These are phyloP conservation scores for Trichophyton verrucosum DNA, from an alignment of 2,329 filamentous ascomycete species.

Conservation along the genomic window DNA sequence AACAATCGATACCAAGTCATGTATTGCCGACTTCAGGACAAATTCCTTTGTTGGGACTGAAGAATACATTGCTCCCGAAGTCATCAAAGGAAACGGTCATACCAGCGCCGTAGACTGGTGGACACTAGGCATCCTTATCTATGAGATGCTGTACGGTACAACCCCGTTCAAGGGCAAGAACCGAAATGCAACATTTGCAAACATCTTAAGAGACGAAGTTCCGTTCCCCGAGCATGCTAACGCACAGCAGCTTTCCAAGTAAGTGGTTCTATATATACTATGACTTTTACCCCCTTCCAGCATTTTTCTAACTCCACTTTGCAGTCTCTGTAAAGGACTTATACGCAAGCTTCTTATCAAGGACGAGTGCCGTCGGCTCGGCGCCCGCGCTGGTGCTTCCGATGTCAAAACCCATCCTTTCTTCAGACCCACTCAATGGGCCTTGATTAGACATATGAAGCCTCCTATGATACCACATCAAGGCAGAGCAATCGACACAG, in stretches of 20 bases:
- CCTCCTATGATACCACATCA: conserved; percentile 91
- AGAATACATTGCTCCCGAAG: conserved; percentile 96
- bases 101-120: conserved; percentile 99
- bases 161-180: conserved; percentile 99
- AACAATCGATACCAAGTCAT: conserved; percentile 97
- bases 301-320: conserved; percentile 4
- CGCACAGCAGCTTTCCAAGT: conserved; percentile 82
- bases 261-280: conserved; percentile 32
- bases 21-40: conserved; percentile 94
- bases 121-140: conserved; percentile 93
- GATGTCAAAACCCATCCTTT: conserved; percentile 95
- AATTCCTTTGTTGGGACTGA: conserved; percentile 98
- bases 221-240: conserved; percentile 85
- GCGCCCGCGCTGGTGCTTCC: conserved; percentile 85
- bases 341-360: conserved; percentile 97
- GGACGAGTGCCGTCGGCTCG: conserved; percentile 85
- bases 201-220: conserved; percentile 90
- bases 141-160: conserved; percentile 97
- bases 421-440: conserved; percentile 94
- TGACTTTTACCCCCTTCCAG: background rate
- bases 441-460: conserved; percentile 92
- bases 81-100: conserved; percentile 96
- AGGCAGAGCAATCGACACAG: conserved; percentile 77
- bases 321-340: conserved; percentile 84
- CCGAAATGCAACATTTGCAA: conserved; percentile 93